Evolutionary conservation across 352 stramenopile genomes (phyloP), one percentile per base, ranked within the genome.

Genomic region (Phytophthora fragariaefolia): DNA sequence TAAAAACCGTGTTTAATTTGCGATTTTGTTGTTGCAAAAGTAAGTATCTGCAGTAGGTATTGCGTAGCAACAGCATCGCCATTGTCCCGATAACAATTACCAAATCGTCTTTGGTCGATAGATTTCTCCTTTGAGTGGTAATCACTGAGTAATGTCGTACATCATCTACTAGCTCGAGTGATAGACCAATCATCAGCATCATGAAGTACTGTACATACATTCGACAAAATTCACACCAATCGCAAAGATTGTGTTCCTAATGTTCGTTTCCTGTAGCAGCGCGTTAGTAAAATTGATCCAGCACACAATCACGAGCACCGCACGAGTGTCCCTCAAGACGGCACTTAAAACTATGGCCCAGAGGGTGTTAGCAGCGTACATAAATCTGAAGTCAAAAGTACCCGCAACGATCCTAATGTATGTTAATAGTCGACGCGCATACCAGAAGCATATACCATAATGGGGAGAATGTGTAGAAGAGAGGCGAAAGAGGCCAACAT

Each of bases 211-310:
- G 36, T 56, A 66, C 1, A 66, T 5, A 20, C 34, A 51, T 36
- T 66, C 58, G 13, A n/a, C 28, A 0, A 66, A 13, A 4, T 48
- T 23, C 1, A 52, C 20, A 1, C 28, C 22, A 3, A 53, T 42
- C 6, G 55, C 52, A 18, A 51, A 52, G 2, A 10, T 13, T 18
- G 58, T 51, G 22, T 66, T 59, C 1, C 38, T 38, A 2, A 66
- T 23, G 22, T 66, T 30, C 5, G 49, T 66, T 56, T 60, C 59
- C 53, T 66, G 59, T 17, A 67, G 28, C 3, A 57, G 36, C 20
- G 32, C 47, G 22, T 40, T 55, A 1, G 40, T 62, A 28, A 71
- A 65, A 43, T 57, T 59, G 3, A 52, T 22, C 55, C 63, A 66
- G 12, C 27, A 61, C 15, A 58, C 32, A 9, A 62, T 1, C 3